Percentiles rank a stretch among this genome's conserved stretches.
Conservation (phyloP, 495 filamentous ascomycete species). For the Trichoderma asperelloides region DNA sequence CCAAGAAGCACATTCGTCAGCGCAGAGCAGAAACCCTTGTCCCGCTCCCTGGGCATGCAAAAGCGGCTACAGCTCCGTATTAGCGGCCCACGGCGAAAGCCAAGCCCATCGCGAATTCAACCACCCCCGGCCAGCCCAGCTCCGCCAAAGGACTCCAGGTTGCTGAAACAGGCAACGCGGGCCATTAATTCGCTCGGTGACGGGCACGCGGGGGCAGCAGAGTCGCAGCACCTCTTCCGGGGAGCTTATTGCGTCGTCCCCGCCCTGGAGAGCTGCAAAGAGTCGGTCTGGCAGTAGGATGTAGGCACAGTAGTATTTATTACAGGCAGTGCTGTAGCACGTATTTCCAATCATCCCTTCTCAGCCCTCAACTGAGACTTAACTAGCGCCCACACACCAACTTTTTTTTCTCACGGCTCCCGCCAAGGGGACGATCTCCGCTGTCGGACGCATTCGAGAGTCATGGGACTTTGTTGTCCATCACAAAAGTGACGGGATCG, state of each 20-base stretch:
- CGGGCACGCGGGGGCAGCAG: slow-evolving; percentile 3
- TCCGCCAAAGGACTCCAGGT: background rate
- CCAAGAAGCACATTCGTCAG: background rate
- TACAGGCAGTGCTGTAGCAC: too few species aligned
- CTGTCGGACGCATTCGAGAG: slow-evolving; percentile 2
- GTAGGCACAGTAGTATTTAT: too few species aligned
- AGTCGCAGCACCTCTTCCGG: background rate
- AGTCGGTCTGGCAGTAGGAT: background rate
- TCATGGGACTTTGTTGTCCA: background rate
- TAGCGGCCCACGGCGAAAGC: too few species aligned
- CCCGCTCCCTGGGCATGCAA: background rate
- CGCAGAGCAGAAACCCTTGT: background rate
- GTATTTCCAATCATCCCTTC: background rate
- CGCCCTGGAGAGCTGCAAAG: background rate
- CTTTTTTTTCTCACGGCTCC: background rate
- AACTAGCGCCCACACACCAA: slow-evolving; percentile 4
- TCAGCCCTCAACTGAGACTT: background rate
- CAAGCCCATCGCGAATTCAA: background rate
- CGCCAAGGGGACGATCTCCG: background rate
- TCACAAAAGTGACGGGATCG: background rate
- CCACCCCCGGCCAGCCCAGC: background rate
- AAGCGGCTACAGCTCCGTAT: too few species aligned
- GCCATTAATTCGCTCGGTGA: background rate
- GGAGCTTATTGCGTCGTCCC: background rate
- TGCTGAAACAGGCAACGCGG: background rate